Percentiles rank a stretch among this genome's conserved stretches.
Conservation (phyloP, 371 early-diverging fungal genomes). For the Mortierella sp. region DNA sequence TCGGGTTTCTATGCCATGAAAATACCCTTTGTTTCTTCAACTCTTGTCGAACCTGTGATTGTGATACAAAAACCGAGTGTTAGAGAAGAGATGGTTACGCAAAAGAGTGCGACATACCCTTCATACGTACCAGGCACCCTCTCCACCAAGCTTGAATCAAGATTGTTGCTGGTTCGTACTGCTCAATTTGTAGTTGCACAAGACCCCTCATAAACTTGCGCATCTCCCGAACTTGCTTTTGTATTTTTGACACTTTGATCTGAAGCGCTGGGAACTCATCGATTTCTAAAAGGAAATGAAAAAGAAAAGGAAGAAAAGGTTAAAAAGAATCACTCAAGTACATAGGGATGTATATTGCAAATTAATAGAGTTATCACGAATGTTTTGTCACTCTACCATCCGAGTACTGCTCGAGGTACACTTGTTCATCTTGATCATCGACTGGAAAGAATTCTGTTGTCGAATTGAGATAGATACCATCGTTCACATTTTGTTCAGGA, state of each 20-base stretch:
- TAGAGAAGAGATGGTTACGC: not conserved
- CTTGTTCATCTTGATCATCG: slow-evolving; percentile 50
- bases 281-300: slow-evolving; percentile 9
- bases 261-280: slow-evolving; percentile 49
- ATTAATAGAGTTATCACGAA: not conserved
- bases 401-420: slow-evolving; percentile 48
- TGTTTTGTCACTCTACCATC: slow-evolving; percentile 25
- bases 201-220: slow-evolving; percentile 55
- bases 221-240: slow-evolving; percentile 55
- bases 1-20: slow-evolving; percentile 50
- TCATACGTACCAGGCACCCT: slow-evolving; percentile 44
- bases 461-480: slow-evolving; percentile 40
- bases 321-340: not conserved
- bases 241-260: slow-evolving; percentile 42
- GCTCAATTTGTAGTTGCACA: slow-evolving; percentile 49
- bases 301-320: not conserved
- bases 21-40: slow-evolving; percentile 44
- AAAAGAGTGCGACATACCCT: too few species aligned
- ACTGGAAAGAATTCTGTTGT: slow-evolving; percentile 53
- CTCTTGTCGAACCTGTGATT: slow-evolving; percentile 43
- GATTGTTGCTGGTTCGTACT: slow-evolving; percentile 54
- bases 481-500: slow-evolving; percentile 21
- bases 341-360: not conserved
- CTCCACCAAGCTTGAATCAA: slow-evolving; percentile 57
- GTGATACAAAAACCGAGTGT: not conserved